Evolutionary conservation across 176 grass and related monocot species (phyloP), one percentile per base, ranked within the genome.

Genomic region (Cocos nucifera): DNA sequence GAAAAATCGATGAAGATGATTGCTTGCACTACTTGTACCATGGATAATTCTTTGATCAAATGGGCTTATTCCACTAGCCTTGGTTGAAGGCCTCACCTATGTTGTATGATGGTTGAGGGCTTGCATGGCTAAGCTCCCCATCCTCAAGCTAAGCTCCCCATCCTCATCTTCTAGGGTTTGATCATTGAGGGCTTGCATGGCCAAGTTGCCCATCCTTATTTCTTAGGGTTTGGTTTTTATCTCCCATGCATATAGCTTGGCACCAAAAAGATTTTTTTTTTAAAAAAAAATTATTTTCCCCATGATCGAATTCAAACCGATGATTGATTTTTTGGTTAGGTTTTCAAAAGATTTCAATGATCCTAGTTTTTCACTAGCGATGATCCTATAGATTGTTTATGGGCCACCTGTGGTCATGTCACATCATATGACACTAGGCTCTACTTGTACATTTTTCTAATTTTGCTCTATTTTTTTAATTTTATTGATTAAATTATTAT

Each of bases 1-100:
- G 87, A n/a, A 64, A 87, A 74, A 91, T 97, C 17, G 92, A 97
- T 63, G 92, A 97, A 56, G 91, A 68, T 15, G 92, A 87, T 28
- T 88, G 84, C 78, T 72, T 97, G 84, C 92, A 97, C 78, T 97
- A 87, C 62, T 97, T 87, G 15, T 97, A 97, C 57, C 92, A 97
- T 7, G 92, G 92, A 5, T 97, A 84, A 87, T 85, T 87, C 16
- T 97, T 97, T 20, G 75, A 84, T 25, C 84, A 84, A 50, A 62
- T 72, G 15, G 87, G 92, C 16, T 75, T 81, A 97, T 97, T 73
- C 87, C 92, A 27, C 84, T 91, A 80, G 92, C 92, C 4, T 58
- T 79, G 48, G 4, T 68, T 3, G 87, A 91, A 2, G 84, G 87
- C 19, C 81, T 32, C 62, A 65, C 78, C n/a, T 66, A 81, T 26